A percentile compares a stretch with the other conserved stretches of the same genome.
Evolutionary conservation across 139 green algal genomes (phyloP).

Genomic region (Ettlia oleoabundans): DNA sequence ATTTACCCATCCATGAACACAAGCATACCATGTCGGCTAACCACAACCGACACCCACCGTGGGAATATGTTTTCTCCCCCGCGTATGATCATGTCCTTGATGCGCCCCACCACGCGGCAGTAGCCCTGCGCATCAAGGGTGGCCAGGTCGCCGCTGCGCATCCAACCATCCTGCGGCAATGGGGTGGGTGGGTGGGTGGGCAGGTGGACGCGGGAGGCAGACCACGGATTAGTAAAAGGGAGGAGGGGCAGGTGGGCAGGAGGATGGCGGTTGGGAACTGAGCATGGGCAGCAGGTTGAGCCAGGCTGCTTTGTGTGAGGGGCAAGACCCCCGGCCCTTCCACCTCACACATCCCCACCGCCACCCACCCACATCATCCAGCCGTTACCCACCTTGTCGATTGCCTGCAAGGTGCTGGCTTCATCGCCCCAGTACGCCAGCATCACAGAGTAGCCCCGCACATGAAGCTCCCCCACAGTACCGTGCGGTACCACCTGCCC

Average conservation of each 20-base stretch:
- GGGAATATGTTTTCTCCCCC: background rate
- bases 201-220: background rate
- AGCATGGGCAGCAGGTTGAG: too few relatives aligned
- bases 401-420: background rate
- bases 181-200: background rate
- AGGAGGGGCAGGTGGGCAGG: too few relatives aligned
- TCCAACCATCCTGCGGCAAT: slow-evolving; percentile 37
- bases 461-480: slow-evolving; percentile 14
- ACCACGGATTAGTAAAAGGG: too few relatives aligned
- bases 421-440: slow-evolving; percentile 38
- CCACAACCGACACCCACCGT: background rate
- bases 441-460: slow-evolving; percentile 43
- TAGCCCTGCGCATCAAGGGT: slow-evolving; percentile 41
- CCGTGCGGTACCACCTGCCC: slow-evolving; percentile 1
- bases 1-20: too few relatives aligned
- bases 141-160: slow-evolving; percentile 46
- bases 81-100: slow-evolving; percentile 47
- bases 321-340: too few relatives aligned
- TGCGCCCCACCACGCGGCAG: slow-evolving; percentile 43
- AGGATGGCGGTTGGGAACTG: too few relatives aligned
- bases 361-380: too few relatives aligned
- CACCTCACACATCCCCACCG: too few relatives aligned
- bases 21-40: background rate
- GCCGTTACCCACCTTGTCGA: slow-evolving; percentile 3
- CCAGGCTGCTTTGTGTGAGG: too few relatives aligned